Base-by-base conservation (phyloP, 805 yeast species). In the Komagataella phaffii region DNA sequence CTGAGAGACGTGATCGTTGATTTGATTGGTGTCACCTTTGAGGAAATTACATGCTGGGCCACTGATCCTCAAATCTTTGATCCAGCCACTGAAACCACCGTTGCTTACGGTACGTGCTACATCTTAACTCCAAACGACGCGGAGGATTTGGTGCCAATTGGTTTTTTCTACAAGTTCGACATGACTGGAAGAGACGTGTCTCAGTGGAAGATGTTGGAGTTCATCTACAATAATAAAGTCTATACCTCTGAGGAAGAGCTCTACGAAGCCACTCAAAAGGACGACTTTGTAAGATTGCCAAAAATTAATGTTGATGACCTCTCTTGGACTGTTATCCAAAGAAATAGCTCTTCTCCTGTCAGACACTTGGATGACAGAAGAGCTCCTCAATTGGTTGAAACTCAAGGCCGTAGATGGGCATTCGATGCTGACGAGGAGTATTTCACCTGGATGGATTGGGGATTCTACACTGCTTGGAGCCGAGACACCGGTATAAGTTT, bases 361-460 rank as follows among this genome's bases (percentile, higher is more conserved):
- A 40, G 52, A 24, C n/a, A 24, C 10, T 47, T 50, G 10, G 65
- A 61, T 50, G 58, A 61, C 2, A 60, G 57, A 45, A 46, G 54
- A 7, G 55, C 63, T 2, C 65, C 65, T 49, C 50, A 57, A 18
- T 7, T 50, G 1, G 45, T 61, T 46, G 64, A 61, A 48, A 63
- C 64, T 24, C 54, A 60, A 46, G 65, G 65, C 40, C 57, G 64
- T 46, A 57, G 65, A 49, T 61, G 65, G 65, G 52, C 50, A 17
- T 59, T 47, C 52, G 54, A 53, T 17, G 64, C 60, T 49, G 30
- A 45, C 5, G 64, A 61, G 30, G 56, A 63, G 53, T 61, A 59
- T 53, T 61, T 61, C 55, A 56, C 59, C 7, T 61, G 65, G 65
- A 59, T 61, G 63, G 64, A 60, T 50, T 61, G 65, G 65, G 60